Evolutionary conservation across 345 rosid genomes (phyloP).

Genomic region (Laguncularia racemosa): DNA sequence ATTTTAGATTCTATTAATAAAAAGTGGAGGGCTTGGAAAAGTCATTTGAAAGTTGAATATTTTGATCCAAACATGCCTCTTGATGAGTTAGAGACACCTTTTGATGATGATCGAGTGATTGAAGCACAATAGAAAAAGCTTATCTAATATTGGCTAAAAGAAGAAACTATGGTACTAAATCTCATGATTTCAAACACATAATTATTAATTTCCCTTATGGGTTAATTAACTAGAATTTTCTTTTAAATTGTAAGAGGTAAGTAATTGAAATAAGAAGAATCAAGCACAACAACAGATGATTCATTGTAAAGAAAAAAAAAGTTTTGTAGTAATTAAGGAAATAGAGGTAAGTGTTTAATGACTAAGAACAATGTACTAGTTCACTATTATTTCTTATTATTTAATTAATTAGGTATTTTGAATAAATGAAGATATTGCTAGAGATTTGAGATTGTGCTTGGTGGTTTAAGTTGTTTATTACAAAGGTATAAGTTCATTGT

Average conservation of each 20-base stretch:
- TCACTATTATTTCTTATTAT: too few species aligned
- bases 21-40: constrained; percentile 5
- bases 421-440: too few species aligned
- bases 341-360: background rate
- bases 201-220: too few species aligned
- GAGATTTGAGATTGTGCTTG: too few species aligned
- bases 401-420: too few species aligned
- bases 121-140: constrained; percentile 5
- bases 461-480: too few species aligned
- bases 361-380: background rate
- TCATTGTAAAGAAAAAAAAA: constrained; percentile 1
- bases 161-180: constrained; percentile 6
- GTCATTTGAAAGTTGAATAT: background rate
- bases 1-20: background rate
- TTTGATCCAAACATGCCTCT: background rate
- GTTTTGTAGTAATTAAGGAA: constrained; percentile 5
- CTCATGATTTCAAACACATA: too few species aligned
- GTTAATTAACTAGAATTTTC: too few species aligned
- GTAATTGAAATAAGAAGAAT: background rate
- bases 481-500: too few species aligned
- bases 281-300: background rate
- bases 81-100: constrained; percentile 1
- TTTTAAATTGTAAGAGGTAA: background rate
- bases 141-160: background rate
- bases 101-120: background rate